Conservation (phyloP, 352 stramenopile species). For the Pythium apleroticum region DNA sequence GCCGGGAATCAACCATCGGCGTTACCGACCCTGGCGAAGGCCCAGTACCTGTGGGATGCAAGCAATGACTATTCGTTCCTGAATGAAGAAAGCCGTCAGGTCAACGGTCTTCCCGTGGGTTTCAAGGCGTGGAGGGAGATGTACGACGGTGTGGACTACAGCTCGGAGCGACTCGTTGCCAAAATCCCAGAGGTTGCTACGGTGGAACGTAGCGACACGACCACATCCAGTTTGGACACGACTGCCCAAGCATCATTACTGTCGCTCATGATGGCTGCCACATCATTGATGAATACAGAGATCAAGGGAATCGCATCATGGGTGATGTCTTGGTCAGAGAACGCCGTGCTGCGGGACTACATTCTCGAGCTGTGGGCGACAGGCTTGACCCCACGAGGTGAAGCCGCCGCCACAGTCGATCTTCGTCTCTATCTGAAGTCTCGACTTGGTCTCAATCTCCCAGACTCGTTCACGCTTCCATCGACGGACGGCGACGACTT, state of each 20-base stretch:
- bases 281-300: conserved; percentile 38
- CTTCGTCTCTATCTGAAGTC: conserved; percentile 2
- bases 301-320: conserved; percentile 44
- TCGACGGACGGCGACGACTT: conserved; percentile 6
- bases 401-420: conserved; percentile 8
- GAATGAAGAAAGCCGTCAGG: conserved; percentile 12
- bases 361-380: conserved; percentile 50
- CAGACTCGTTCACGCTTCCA: neutral
- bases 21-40: conserved; percentile 40
- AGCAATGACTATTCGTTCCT: conserved; percentile 48
- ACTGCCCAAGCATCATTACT: conserved; percentile 33
- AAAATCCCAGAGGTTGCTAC: conserved; percentile 39
- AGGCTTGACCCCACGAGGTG: conserved; percentile 42
- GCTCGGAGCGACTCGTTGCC: conserved; percentile 41
- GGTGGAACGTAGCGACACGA: conserved; percentile 15
- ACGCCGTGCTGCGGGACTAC: conserved; percentile 44
- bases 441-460: conserved; percentile 1
- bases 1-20: conserved; percentile 2
- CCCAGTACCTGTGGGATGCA: conserved; percentile 41
- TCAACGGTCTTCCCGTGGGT: conserved; percentile 38
- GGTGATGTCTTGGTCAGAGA: conserved; percentile 50
- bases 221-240: conserved; percentile 26
- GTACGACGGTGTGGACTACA: conserved; percentile 53
- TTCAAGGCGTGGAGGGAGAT: conserved; percentile 64
- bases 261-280: conserved; percentile 29